phyloP scores from a whole-genome alignment of 305 asterid species.

The Solanum hybrid region DNA sequence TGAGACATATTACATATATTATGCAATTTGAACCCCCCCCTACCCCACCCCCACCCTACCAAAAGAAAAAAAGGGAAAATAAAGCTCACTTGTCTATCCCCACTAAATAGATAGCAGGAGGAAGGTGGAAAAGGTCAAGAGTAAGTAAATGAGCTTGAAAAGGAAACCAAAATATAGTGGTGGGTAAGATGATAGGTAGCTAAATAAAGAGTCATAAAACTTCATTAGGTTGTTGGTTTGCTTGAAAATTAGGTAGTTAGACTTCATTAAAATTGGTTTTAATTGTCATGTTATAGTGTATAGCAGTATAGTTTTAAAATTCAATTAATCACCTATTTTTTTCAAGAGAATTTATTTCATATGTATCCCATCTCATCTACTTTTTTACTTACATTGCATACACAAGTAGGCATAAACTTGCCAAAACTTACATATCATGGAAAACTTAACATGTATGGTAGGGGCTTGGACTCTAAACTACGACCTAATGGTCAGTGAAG shows the following conservation, averaged over 20 bases:
- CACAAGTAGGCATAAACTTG: neutral
- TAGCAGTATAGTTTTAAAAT: neutral
- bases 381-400: neutral
- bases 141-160: slow-evolving; percentile 4
- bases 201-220: slow-evolving; percentile 2
- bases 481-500: neutral
- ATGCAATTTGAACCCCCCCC: neutral
- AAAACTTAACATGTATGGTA: neutral
- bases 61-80: neutral
- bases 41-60: neutral
- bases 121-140: slow-evolving; percentile 7
- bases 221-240: slow-evolving; percentile 17
- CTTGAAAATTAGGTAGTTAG: slow-evolving; percentile 6
- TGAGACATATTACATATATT: neutral
- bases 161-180: slow-evolving; percentile 12
- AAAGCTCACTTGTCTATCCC: neutral
- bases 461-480: neutral
- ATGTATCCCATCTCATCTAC: neutral
- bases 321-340: neutral
- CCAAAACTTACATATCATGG: neutral
- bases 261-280: neutral
- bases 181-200: slow-evolving; percentile 15
- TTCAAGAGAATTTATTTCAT: neutral
- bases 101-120: neutral
- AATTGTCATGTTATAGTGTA: neutral